Conservation (phyloP, 257 asterid species). For the Scutellaria baicalensis region DNA sequence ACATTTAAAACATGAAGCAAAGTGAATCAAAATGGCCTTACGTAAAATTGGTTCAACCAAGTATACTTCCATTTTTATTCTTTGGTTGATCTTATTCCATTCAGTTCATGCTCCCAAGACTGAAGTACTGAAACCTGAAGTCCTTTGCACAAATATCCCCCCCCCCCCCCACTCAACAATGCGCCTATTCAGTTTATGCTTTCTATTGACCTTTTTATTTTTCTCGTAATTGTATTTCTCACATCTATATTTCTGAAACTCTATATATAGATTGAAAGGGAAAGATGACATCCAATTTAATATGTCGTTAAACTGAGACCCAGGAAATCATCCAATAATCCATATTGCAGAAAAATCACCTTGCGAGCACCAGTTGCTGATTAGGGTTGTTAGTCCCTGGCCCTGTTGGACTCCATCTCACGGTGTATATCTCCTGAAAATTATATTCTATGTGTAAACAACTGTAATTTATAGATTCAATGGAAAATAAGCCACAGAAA, state of each 20-base stretch:
- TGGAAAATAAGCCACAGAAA: neutral
- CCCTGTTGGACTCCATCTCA: conserved; percentile 98
- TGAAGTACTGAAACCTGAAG: neutral
- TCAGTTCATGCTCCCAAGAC: neutral
- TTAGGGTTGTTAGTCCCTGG: conserved; percentile 85
- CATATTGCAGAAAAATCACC: conserved; percentile 33
- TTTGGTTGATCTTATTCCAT: neutral
- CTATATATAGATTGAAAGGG: neutral
- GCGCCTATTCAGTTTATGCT: neutral
- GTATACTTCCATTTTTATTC: neutral
- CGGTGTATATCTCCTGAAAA: conserved; percentile 88
- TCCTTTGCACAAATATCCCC: neutral
- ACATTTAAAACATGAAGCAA: neutral
- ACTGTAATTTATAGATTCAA: neutral
- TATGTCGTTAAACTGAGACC: neutral
- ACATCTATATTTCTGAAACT: neutral
- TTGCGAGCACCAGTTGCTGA: conserved; percentile 70
- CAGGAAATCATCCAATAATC: neutral
- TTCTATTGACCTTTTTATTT: neutral
- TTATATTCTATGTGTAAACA: neutral
- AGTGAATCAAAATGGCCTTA: neutral
- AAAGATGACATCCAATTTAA: neutral
- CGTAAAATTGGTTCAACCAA: neutral
- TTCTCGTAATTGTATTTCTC: neutral
- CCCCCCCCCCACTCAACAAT: too few relatives aligned